Percentiles rank a stretch among this genome's conserved stretches.
These are phyloP conservation scores for Botrytis sinoallii DNA, from an alignment of 2,329 filamentous ascomycete species.

Conservation along the genomic window DNA sequence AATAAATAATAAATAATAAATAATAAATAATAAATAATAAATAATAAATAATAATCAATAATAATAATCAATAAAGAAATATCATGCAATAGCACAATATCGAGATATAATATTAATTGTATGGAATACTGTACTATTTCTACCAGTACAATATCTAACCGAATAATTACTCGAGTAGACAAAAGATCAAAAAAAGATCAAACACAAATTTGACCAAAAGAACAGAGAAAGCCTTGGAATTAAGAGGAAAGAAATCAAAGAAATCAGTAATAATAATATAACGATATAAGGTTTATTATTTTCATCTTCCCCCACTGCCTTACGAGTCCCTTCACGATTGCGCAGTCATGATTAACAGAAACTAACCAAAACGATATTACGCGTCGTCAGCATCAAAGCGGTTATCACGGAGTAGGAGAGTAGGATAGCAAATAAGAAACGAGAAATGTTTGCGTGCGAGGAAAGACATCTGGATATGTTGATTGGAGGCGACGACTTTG, in stretches of 20 bases:
- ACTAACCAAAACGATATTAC: conserved; percentile 4
- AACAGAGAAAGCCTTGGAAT: background rate
- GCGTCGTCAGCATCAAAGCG: conserved; percentile 14
- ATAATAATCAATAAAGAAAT: background rate
- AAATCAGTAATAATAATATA: background rate
- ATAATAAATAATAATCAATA: background rate
- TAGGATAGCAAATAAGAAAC: background rate
- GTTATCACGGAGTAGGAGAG: background rate
- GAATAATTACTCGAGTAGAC: background rate
- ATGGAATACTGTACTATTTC: background rate
- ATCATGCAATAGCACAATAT: background rate
- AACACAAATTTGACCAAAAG: background rate
- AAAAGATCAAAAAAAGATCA: background rate
- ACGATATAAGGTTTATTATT: background rate
- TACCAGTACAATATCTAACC: background rate
- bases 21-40: background rate
- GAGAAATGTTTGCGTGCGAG: background rate
- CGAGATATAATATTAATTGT: background rate
- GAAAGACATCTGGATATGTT: background rate
- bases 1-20: background rate
- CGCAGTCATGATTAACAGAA: background rate
- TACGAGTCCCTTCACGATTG: conserved; percentile 11
- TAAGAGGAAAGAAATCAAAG: background rate
- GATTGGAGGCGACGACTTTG: background rate
- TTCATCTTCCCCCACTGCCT: conserved; percentile 1